Conservation (phyloP, 1,139 yeast species). For the Debaryomyces nepalensis region DNA sequence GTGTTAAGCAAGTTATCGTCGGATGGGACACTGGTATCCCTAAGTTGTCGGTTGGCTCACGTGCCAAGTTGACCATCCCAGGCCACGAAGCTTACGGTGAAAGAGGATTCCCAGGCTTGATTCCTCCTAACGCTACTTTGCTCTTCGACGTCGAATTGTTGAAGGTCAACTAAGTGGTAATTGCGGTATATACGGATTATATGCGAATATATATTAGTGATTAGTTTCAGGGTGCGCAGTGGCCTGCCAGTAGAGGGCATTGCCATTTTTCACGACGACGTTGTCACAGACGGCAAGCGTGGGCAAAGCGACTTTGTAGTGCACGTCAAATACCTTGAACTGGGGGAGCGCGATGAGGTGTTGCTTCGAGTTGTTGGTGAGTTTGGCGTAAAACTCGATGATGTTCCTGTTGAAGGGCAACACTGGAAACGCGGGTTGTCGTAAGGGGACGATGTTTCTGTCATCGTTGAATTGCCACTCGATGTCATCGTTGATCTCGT, state of each 20-base stretch:
- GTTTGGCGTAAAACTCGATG: constrained; percentile 41
- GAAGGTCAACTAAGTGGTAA: constrained; percentile 61
- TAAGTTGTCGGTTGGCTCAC: constrained; percentile 87
- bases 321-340: constrained; percentile 64
- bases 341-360: constrained; percentile 52
- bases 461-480: constrained; percentile 38
- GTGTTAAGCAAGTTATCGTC: constrained; percentile 93
- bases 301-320: constrained; percentile 67
- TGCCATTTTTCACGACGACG: constrained; percentile 25
- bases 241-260: constrained; percentile 24
- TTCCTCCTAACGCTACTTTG: constrained; percentile 95
- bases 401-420: constrained; percentile 63
- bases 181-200: constrained; percentile 2
- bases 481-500: constrained; percentile 20
- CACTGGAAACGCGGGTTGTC: constrained; percentile 50
- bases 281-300: constrained; percentile 49
- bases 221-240: neutral
- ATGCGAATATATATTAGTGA: constrained; percentile 5
- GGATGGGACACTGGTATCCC: constrained; percentile 98
- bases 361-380: constrained; percentile 19
- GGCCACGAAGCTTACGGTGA: constrained; percentile 93
- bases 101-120: constrained; percentile 94
- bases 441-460: constrained; percentile 32
- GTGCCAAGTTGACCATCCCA: constrained; percentile 89
- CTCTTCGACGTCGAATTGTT: constrained; percentile 91